Evolutionary conservation across 805 yeast genomes (phyloP).

Genomic region (Lipomyces sp.): DNA sequence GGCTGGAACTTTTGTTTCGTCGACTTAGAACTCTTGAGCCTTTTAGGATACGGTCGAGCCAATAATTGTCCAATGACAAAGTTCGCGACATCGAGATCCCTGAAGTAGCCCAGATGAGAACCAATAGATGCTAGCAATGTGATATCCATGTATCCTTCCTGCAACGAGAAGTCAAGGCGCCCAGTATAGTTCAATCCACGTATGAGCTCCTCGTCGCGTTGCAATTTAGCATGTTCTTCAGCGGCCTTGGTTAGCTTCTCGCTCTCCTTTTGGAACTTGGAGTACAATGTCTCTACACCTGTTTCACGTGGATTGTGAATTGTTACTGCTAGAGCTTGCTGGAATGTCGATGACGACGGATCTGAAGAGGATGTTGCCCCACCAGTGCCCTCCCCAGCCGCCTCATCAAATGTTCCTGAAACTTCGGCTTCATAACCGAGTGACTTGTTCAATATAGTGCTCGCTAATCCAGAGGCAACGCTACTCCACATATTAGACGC

Average conservation of each 20-base stretch:
- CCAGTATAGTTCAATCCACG: slow-evolving; percentile 67
- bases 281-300: slow-evolving; percentile 31
- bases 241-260: slow-evolving; percentile 27
- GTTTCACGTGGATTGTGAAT: slow-evolving; percentile 10
- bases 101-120: slow-evolving; percentile 88
- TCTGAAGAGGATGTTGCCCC: neutral
- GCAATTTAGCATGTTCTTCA: slow-evolving; percentile 22
- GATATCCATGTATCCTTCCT: slow-evolving; percentile 77
- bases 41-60: slow-evolving; percentile 32
- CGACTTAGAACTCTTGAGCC: slow-evolving; percentile 36
- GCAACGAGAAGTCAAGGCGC: slow-evolving; percentile 78
- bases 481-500: slow-evolving; percentile 34
- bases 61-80: slow-evolving; percentile 68
- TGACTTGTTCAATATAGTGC: slow-evolving; percentile 32
- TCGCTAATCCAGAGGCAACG: slow-evolving; percentile 38
- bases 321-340: slow-evolving; percentile 12
- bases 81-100: slow-evolving; percentile 81
- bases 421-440: slow-evolving; percentile 30
- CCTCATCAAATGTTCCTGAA: neutral
- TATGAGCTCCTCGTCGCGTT: slow-evolving; percentile 46
- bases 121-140: slow-evolving; percentile 79
- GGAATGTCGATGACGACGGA: slow-evolving; percentile 1
- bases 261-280: slow-evolving; percentile 29
- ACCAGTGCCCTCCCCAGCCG: neutral
- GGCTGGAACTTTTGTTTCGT: neutral